Conservation (phyloP, 2,329 filamentous ascomycete genomes). For the Neoscytalidium dimidiatum region DNA sequence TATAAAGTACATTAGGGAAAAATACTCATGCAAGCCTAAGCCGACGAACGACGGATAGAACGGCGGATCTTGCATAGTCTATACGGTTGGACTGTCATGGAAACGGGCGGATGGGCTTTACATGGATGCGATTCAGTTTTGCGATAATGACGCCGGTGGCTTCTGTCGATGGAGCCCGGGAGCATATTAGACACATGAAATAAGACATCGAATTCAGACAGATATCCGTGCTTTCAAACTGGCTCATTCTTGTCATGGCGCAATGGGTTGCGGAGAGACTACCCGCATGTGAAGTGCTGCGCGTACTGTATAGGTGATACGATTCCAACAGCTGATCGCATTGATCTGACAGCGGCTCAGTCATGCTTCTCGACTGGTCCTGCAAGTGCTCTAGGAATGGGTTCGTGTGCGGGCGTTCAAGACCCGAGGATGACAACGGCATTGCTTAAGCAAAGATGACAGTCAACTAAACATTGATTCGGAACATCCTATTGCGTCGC, state of each 20-base stretch:
- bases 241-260: neutral
- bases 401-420: too few species aligned
- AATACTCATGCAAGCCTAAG: neutral
- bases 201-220: constrained; percentile 1
- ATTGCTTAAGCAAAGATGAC: too few species aligned
- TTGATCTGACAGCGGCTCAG: too few species aligned
- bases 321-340: too few species aligned
- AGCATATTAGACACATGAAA: neutral
- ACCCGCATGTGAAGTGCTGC: too few species aligned
- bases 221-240: neutral
- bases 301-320: too few species aligned
- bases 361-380: too few species aligned
- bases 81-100: constrained; percentile 4
- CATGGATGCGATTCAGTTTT: neutral
- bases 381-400: too few species aligned
- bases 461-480: too few species aligned
- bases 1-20: constrained; percentile 8
- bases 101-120: constrained; percentile 1
- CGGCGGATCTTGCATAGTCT: constrained; percentile 1
- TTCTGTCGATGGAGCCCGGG: constrained; percentile 6
- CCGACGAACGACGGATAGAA: constrained; percentile 5
- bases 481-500: too few species aligned
- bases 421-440: too few species aligned
- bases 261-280: neutral
- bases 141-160: constrained; percentile 10